A percentile compares a stretch with the other conserved stretches of the same genome.
Conservation (phyloP, 345 rosid genomes). For the Salix dunnii region DNA sequence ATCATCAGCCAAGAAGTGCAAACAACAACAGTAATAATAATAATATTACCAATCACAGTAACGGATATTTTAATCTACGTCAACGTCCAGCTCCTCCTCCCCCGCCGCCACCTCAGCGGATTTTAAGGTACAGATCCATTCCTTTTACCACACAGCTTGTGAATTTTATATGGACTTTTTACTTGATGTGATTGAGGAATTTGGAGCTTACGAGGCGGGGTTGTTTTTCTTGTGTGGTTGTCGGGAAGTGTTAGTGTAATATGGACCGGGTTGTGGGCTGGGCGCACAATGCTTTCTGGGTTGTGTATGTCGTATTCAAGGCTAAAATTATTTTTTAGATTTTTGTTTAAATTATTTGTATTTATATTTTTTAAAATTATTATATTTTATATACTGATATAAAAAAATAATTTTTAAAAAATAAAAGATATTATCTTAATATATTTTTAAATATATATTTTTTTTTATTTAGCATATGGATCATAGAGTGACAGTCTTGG, state of each 20-base stretch:
- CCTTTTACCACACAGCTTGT: neutral
- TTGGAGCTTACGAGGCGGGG: neutral
- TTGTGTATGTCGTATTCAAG: neutral
- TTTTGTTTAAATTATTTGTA: too few species aligned
- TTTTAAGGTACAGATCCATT: constrained; percentile 47
- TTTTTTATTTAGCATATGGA: too few species aligned
- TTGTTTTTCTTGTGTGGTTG: neutral
- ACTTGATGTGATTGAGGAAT: neutral
- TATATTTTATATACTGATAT: too few species aligned
- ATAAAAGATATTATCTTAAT: too few species aligned
- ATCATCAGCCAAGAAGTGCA: constrained; percentile 24
- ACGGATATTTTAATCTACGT: constrained; percentile 51
- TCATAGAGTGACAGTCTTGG: too few species aligned
- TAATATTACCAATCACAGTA: constrained; percentile 1
- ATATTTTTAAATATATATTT: too few species aligned
- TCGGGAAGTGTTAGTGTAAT: neutral
- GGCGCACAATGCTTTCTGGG: neutral
- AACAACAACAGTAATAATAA: constrained; percentile 12
- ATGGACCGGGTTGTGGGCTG: neutral
- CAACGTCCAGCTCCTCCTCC: constrained; percentile 50
- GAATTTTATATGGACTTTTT: neutral
- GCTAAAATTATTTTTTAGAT: too few species aligned
- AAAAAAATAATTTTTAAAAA: too few species aligned
- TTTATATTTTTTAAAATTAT: too few species aligned
- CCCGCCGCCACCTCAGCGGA: constrained; percentile 43